Percentiles rank a stretch among this genome's conserved stretches.
Conservation (phyloP, 2,329 filamentous ascomycete genomes). For the Colletotrichum truncatum region DNA sequence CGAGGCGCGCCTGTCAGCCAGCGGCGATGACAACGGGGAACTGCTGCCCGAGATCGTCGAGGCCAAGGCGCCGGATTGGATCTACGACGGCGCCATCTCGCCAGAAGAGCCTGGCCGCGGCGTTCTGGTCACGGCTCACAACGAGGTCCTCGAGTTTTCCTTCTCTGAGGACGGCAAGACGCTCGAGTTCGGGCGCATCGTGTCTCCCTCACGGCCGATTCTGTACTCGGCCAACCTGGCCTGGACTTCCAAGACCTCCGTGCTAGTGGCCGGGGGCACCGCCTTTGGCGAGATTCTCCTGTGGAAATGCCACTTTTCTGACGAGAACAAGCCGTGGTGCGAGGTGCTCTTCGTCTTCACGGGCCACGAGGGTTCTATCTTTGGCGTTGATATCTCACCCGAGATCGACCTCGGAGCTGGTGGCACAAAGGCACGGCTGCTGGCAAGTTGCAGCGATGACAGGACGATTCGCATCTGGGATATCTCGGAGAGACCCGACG, state of each 20-base stretch:
- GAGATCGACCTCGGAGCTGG: slow-evolving; percentile 48
- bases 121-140: slow-evolving; percentile 85
- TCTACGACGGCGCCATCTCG: slow-evolving; percentile 72
- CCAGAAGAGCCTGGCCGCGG: slow-evolving; percentile 52
- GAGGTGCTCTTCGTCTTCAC: slow-evolving; percentile 64
- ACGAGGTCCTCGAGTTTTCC: slow-evolving; percentile 72
- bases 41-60: slow-evolving; percentile 40
- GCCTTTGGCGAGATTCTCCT: slow-evolving; percentile 94
- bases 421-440: slow-evolving; percentile 61
- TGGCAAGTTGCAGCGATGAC: slow-evolving; percentile 95
- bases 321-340: slow-evolving; percentile 32
- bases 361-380: slow-evolving; percentile 92
- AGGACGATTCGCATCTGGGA: slow-evolving; percentile 91
- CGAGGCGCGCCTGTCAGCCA: slow-evolving; percentile 36
- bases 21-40: slow-evolving; percentile 23
- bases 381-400: slow-evolving; percentile 83
- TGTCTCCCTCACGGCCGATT: slow-evolving; percentile 80
- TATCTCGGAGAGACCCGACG: slow-evolving; percentile 63
- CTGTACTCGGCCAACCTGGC: slow-evolving; percentile 84
- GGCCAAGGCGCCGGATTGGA: slow-evolving; percentile 74
- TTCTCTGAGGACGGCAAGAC: slow-evolving; percentile 37
- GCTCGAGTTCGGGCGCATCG: slow-evolving; percentile 57
- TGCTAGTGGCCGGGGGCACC: slow-evolving; percentile 87
- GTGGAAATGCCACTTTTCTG: slow-evolving; percentile 74
- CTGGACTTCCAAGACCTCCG: slow-evolving; percentile 64